Evolutionary conservation across 1,284 basidiomycete species (phyloP).

Genomic region (Ceratobasidium sp.): DNA sequence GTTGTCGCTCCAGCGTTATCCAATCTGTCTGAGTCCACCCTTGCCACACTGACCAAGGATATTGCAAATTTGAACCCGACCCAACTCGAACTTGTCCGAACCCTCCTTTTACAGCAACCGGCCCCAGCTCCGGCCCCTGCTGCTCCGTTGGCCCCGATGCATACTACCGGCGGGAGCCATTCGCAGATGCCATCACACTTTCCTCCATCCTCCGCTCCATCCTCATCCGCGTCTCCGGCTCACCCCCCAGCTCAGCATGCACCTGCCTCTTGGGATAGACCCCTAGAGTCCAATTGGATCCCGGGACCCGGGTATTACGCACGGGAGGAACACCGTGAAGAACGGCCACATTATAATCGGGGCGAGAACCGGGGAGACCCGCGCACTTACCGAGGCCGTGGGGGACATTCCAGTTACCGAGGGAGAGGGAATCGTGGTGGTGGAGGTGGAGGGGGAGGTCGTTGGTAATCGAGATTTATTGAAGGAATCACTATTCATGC

Average conservation of each 20-base stretch:
- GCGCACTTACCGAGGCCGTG: conserved; percentile 17
- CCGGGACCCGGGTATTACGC: conserved; percentile 35
- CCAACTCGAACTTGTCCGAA: conserved; percentile 39
- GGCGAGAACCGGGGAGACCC: conserved; percentile 20
- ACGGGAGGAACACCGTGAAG: conserved; percentile 32
- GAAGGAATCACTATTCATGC: background rate
- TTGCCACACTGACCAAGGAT: conserved; percentile 39
- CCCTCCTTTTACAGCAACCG: conserved; percentile 46
- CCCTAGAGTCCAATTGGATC: conserved; percentile 30
- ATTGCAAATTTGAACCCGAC: conserved; percentile 32
- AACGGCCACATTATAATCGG: background rate
- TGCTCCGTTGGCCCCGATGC: conserved; percentile 67
- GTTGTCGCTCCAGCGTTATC: conserved; percentile 22
- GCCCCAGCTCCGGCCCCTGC: conserved; percentile 62
- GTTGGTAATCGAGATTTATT: background rate
- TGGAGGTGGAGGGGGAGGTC: conserved; percentile 27
- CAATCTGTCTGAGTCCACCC: conserved; percentile 39
- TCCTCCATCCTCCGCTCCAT: background rate
- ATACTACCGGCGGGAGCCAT: conserved; percentile 46
- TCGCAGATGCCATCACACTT: conserved; percentile 2
- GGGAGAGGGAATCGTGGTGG: conserved; percentile 37
- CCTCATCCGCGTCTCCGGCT: background rate
- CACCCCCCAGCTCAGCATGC: conserved; percentile 9
- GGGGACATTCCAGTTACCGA: conserved; percentile 19
- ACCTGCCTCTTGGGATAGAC: conserved; percentile 42